Evolutionary conservation across 169 alveolate genomes (phyloP), one percentile per base, ranked within the genome.

Genomic region (Toxoplasma gondii): DNA sequence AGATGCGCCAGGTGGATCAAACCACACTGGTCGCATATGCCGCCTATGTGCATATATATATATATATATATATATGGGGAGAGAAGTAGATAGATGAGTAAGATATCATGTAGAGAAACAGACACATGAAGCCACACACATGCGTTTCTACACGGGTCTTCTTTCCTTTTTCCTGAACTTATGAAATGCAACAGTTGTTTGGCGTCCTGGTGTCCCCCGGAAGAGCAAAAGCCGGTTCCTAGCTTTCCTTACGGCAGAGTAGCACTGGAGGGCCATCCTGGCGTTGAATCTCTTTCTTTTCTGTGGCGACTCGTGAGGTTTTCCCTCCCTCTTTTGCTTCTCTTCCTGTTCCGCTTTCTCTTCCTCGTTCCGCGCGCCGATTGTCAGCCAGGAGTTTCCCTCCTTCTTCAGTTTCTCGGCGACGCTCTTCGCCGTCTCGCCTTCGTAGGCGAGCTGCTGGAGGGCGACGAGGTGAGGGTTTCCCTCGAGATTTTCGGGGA

Each of bases 371-470:
- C 93, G 67, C 69, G 88, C 95, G 87, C 90, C 90, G 36, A 93
- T 91, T 16, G 74, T 24, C 91, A 84, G 70, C 78, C 91, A 45
- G 43, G 41, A 19, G 91, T 45, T 84, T 16, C 78, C 78, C 17
- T 31, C 78, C 31, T 45, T 41, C 74, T 93, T 64, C 58, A 92
- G 83, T 43, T 88, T 94, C 64, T 69, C 78, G 29, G 96, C 96
- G 69, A 92, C 70, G 41, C 94, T 92, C 88, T 92, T 93, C 53
- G 95, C 95, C 67, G 96, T 95, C 80, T 95, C 96, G 83, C 88
- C 95, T 45, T 95, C 96, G 88, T 95, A 95, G 54, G 91, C 91
- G 80, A 95, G 84, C n/a, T 94, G 94, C 92, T 95, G 96, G 31
- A 95, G 69, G n/a, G 96, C 96, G n/a, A 88, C 92, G 31, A 95